These are phyloP conservation scores for Middelhovenomyces tepae DNA, from an alignment of 805 yeast species.

Conservation along the genomic window DNA sequence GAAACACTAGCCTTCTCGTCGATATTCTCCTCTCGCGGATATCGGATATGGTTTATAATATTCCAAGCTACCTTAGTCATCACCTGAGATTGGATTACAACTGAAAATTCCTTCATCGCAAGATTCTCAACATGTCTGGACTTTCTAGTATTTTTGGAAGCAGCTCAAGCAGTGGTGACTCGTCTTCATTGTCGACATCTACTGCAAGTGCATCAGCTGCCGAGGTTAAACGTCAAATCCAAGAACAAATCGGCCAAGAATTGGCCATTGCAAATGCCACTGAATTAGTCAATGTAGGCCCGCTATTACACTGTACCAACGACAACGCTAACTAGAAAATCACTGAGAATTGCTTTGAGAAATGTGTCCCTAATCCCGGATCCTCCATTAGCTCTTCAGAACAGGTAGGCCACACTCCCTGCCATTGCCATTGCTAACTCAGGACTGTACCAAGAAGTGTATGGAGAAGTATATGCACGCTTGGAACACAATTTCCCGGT, in stretches of 20 bases:
- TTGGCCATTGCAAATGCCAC: slow-evolving; percentile 89
- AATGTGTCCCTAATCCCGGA: slow-evolving; percentile 62
- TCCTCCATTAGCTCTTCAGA: slow-evolving; percentile 41
- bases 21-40: too few species aligned
- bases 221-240: slow-evolving; percentile 52
- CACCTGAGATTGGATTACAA: too few species aligned
- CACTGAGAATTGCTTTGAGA: slow-evolving; percentile 78
- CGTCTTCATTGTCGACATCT: slow-evolving; percentile 5
- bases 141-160: slow-evolving; percentile 18
- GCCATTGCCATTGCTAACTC: too few species aligned
- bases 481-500: slow-evolving; percentile 77
- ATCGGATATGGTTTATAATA: too few species aligned
- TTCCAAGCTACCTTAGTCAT: too few species aligned
- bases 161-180: slow-evolving; percentile 13
- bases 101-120: too few species aligned
- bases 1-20: too few species aligned
- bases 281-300: slow-evolving; percentile 55
- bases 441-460: slow-evolving; percentile 66
- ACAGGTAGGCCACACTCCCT: too few species aligned
- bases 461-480: slow-evolving; percentile 81
- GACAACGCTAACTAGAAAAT: slow-evolving; percentile 36
- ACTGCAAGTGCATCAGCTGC: slow-evolving; percentile 20
- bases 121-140: slow-evolving; percentile 17
- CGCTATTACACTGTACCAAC: neutral
- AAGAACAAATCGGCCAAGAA: slow-evolving; percentile 67